Evolutionary conservation across 768 basidiomycete genomes (phyloP), one percentile per base, ranked within the genome.

Genomic region (Trametes gibbosa): DNA sequence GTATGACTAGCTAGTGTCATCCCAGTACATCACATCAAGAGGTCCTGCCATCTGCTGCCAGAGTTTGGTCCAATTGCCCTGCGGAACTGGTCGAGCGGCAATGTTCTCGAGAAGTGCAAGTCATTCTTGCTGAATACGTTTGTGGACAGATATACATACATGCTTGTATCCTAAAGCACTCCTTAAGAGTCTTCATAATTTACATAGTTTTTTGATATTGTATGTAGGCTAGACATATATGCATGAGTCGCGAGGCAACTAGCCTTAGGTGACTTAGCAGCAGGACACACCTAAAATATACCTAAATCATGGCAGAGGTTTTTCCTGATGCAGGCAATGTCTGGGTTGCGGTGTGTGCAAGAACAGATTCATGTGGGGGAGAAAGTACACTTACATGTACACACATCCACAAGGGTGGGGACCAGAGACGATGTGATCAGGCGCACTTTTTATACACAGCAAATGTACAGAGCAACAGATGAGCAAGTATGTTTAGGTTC

Each of bases 81-180:
- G n/a, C 39, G 54, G 2, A 59, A 65, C 1, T 77, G 75, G 75
- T 66, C 63, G 0, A 67, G 60, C 29, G 67, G 61, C 16, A 75
- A 56, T 37, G 69, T 75, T 16, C 64, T 76, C 4, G 72, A 76
- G 12, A 9, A 45, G 5, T 68, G 68, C 49, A 23, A 35, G 8
- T 54, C 34, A 0, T 76, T 76, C 50, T 74, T 58, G 62, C 62
- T 75, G 0, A 76, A 72, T 63, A 41, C 66, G 0, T 73, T 70
- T 41, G 58, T 62, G 21, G 70, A 74, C 58, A 37, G 63, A 42
- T 66, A 71, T 64, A 45, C 50, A 5, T 75, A 74, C 58, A 56
- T 50, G 55, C 47, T 56, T 17, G 96, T 56, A n/a, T 32, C 29
- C n/a, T 50, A 39, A 34, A n/a, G 17, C 19, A 42, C 17, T 32